Evolutionary conservation across 2,329 filamentous ascomycete genomes (phyloP).

Genomic region (Neoascochyta sp.): DNA sequence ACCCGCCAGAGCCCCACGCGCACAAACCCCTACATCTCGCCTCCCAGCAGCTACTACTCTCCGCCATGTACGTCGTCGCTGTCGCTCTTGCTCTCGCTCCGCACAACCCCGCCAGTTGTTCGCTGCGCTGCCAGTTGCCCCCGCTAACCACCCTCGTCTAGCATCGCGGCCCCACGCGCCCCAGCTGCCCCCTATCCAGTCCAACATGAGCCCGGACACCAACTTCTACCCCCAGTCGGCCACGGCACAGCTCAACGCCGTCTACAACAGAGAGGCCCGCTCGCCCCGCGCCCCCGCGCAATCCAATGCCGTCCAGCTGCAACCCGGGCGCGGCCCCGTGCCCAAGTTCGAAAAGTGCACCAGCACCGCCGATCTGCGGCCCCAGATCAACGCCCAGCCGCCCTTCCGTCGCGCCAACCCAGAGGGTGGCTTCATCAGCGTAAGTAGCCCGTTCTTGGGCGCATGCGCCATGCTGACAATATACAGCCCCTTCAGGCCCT

Average conservation of each 20-base stretch:
- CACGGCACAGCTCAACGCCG: constrained; percentile 66
- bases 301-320: constrained; percentile 48
- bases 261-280: constrained; percentile 54
- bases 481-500: constrained; percentile 85
- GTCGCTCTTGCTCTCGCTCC: constrained; percentile 1
- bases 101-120: constrained; percentile 1
- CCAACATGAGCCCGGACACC: constrained; percentile 64
- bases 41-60: constrained; percentile 57
- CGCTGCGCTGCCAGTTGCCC: too few species aligned
- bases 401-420: constrained; percentile 90
- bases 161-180: constrained; percentile 54
- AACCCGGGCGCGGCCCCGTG: constrained; percentile 61
- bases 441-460: constrained; percentile 50
- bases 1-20: constrained; percentile 79
- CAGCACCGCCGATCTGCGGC: constrained; percentile 68
- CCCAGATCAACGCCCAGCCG: constrained; percentile 81
- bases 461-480: constrained; percentile 14
- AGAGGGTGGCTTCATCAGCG: constrained; percentile 96
- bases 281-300: constrained; percentile 45
- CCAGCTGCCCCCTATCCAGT: constrained; percentile 71
- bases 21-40: constrained; percentile 56
- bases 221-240: constrained; percentile 70
- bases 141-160: constrained; percentile 25
- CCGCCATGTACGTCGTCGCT: constrained; percentile 53
- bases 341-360: constrained; percentile 83